Percentiles rank a stretch among this genome's conserved stretches.
phyloP scores from a whole-genome alignment of 495 filamentous ascomycete species.

The Neurospora sp. region DNA sequence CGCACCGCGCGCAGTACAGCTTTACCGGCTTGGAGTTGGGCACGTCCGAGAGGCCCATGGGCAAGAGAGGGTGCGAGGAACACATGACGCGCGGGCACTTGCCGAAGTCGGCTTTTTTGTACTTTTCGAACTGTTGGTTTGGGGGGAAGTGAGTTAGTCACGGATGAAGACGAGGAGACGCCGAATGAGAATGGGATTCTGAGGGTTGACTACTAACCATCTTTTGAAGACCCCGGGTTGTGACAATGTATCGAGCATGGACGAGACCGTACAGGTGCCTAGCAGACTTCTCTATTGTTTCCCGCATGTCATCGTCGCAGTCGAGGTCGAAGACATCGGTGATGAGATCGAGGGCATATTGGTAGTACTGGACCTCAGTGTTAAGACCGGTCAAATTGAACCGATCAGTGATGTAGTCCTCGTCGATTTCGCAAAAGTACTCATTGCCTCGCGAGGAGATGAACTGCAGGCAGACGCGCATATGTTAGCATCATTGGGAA shows the following conservation, averaged over 20 bases:
- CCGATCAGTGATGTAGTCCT: constrained; percentile 95
- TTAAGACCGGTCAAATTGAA: constrained; percentile 98
- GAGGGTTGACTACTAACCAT: constrained; percentile 56
- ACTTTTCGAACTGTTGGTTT: constrained; percentile 75
- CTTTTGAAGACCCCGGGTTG: constrained; percentile 84
- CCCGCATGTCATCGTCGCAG: constrained; percentile 94
- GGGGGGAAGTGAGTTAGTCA: not conserved
- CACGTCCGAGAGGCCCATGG: constrained; percentile 84
- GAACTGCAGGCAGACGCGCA: constrained; percentile 49
- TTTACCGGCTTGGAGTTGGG: constrained; percentile 81
- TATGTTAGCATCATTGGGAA: not conserved
- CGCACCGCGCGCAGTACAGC: constrained; percentile 92
- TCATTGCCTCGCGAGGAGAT: constrained; percentile 96
- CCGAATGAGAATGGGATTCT: not conserved
- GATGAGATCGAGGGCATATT: constrained; percentile 96
- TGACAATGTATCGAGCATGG: constrained; percentile 95
- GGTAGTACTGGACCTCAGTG: constrained; percentile 95
- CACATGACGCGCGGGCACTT: constrained; percentile 97
- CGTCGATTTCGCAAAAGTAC: constrained; percentile 99
- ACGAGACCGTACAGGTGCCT: constrained; percentile 94
- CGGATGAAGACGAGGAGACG: too few relatives aligned
- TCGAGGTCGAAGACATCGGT: constrained; percentile 99
- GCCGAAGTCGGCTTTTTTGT: constrained; percentile 95
- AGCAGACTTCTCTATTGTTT: constrained; percentile 96
- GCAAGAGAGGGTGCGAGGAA: constrained; percentile 80